Evolutionary conservation across 140 eudicot species (phyloP), one percentile per base, ranked within the genome.

Genomic region (Stevia rebaudiana): DNA sequence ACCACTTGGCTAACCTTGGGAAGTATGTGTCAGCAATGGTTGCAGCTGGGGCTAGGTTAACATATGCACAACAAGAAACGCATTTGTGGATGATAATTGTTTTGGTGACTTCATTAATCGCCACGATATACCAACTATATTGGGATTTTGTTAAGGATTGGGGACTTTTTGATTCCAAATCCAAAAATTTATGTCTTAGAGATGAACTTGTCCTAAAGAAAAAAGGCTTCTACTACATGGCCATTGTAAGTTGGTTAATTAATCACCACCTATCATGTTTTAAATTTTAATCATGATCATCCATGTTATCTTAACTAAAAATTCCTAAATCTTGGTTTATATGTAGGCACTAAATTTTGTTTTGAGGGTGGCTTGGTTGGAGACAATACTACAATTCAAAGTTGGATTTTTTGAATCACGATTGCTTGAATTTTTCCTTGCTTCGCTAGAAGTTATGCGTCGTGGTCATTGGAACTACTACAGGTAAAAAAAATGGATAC

Each of bases 391-490:
- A 82, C 73, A 76, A 31, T 88, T 85, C 65, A 85, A 83, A 56
- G 37, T 78, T 23, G 95, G 95, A 65, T 60, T 79, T 35, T 30
- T 92, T 31, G 96, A 92, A 72, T 78, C 87, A 4, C 76, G 87
- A 11, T 49, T 88, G 78, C 83, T 92, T 41, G 95, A 88, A 36
- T 92, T 92, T 64, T 73, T 77, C 33, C 80, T 92, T 63, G 96
- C 98, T 75, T 88, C 98, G 2, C 48, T 92, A 40, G 98, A 92
- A 77, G 95, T 92, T 63, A 83, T 92, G 23, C 95, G 99, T 4
- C 99, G 99, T 11, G 97, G 99, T 5, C 99, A 88, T 67, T 92
- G 99, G 99, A 92, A 92, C 63, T 92, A 79, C 78, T 92, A 92
- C 49, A 85, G 99, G 99, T 92, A 76, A 37, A 5, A 16, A 1